Evolutionary conservation across 805 yeast species (phyloP).

Genomic region (Peterozyma toletana): DNA sequence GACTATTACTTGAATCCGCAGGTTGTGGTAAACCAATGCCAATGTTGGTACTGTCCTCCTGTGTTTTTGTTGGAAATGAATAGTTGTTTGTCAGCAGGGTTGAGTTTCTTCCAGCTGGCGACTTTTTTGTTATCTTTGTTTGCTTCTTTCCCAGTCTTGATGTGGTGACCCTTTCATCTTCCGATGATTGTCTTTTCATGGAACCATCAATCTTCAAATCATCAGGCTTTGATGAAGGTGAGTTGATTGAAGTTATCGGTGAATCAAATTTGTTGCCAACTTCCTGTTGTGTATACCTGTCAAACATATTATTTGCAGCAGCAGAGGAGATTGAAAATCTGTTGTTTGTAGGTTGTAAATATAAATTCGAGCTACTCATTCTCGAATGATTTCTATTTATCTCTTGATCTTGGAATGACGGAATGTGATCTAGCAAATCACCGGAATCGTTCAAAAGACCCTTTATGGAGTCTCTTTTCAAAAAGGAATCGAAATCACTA

Average conservation of each 20-base stretch:
- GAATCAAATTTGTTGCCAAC: slow-evolving; percentile 3
- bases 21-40: no score
- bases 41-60: no score
- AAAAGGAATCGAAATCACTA: slow-evolving; percentile 26
- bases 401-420: slow-evolving; percentile 14
- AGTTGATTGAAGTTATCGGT: neutral
- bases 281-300: no score
- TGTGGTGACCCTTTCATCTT: no score
- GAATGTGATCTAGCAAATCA: slow-evolving; percentile 20
- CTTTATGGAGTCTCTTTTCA: slow-evolving; percentile 25
- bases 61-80: no score
- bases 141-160: neutral
- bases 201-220: no score
- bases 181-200: no score
- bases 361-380: neutral
- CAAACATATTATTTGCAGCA: no score
- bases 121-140: slow-evolving; percentile 4
- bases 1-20: neutral
- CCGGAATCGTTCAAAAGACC: slow-evolving; percentile 18
- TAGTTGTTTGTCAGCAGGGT: no score
- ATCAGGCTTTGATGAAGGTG: no score
- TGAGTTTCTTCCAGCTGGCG: slow-evolving; percentile 3
- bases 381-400: neutral
- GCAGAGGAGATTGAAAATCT: no score
- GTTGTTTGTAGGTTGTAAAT: no score